phyloP scores from a whole-genome alignment of 805 yeast genomes.

The Spathaspora sp. region DNA sequence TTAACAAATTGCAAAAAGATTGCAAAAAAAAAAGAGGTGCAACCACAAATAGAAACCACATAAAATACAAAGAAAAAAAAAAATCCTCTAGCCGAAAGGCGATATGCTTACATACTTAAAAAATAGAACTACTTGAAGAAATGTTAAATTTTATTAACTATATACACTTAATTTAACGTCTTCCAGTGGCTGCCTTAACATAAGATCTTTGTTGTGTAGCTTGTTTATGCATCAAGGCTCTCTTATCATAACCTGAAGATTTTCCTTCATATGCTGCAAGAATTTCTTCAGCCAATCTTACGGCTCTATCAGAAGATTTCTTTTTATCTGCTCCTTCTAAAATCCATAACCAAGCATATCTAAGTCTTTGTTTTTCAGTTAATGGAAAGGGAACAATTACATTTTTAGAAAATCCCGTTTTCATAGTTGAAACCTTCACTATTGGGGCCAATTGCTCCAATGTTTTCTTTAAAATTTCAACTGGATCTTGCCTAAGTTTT shows the following conservation, averaged over 20 bases:
- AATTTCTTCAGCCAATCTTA: constrained; percentile 88
- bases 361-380: constrained; percentile 73
- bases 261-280: constrained; percentile 72
- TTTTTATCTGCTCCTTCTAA: constrained; percentile 79
- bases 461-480: constrained; percentile 65
- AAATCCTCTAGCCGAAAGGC: too few relatives aligned
- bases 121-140: neutral
- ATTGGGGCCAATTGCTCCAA: constrained; percentile 84
- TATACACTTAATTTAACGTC: neutral
- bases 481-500: constrained; percentile 75
- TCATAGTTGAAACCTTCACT: constrained; percentile 69
- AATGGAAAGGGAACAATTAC: constrained; percentile 80
- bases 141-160: neutral
- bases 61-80: too few relatives aligned
- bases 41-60: neutral
- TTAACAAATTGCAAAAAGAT: neutral
- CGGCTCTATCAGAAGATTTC: constrained; percentile 76
- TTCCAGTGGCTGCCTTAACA: constrained; percentile 35
- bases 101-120: too few relatives aligned
- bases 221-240: constrained; percentile 74
- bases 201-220: constrained; percentile 89
- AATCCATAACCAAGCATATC: constrained; percentile 90
- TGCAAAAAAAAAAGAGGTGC: neutral
- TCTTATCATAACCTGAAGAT: constrained; percentile 80
- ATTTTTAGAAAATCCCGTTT: constrained; percentile 84